Evolutionary conservation across 148 eudicot genomes (phyloP).

Genomic region (Simmondsia chinensis): DNA sequence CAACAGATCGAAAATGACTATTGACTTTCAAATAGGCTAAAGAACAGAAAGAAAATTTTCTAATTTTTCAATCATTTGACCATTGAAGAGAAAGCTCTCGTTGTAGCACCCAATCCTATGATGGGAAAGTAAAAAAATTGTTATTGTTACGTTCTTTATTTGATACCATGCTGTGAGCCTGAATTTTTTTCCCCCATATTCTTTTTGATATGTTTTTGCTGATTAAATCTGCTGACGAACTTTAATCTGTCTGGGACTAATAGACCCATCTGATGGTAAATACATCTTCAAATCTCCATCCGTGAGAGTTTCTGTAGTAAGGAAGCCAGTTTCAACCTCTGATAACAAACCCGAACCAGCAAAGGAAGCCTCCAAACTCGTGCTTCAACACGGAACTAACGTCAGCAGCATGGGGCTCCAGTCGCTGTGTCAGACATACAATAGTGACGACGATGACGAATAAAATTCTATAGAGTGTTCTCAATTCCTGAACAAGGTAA

Average conservation of each 20-base stretch:
- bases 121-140: no score
- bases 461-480: no score
- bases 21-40: no score
- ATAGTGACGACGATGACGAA: constrained; percentile 57
- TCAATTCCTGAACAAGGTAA: no score
- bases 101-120: no score
- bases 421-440: constrained; percentile 50
- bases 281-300: constrained; percentile 26
- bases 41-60: no score
- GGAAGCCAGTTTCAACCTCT: constrained; percentile 17
- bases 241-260: constrained; percentile 7
- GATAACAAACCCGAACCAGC: constrained; percentile 7
- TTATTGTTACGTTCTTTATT: no score
- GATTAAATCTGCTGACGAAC: background rate
- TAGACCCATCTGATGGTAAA: constrained; percentile 22
- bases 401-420: constrained; percentile 26
- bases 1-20: no score
- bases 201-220: background rate
- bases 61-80: no score
- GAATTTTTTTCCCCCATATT: background rate
- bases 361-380: constrained; percentile 10
- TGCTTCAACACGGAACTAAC: constrained; percentile 4
- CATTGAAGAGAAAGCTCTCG: no score
- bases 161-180: background rate
- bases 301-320: constrained; percentile 31